These are phyloP conservation scores for Neonectria faginata DNA, from an alignment of 2,329 filamentous ascomycete species.

Conservation along the genomic window DNA sequence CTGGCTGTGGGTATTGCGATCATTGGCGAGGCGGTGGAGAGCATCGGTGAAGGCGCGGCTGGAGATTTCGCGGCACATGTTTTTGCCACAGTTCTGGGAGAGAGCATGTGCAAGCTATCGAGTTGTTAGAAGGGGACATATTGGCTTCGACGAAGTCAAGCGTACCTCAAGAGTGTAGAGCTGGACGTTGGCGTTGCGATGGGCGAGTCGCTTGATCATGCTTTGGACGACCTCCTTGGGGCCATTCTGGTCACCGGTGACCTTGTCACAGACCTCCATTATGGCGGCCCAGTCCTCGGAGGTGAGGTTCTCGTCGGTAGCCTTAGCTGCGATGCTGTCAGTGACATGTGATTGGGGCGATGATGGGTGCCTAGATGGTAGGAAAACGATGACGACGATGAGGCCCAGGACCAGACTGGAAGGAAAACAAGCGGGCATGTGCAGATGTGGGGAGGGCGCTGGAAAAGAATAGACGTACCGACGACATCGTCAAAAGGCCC, in stretches of 20 bases:
- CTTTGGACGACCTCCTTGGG: slow-evolving; percentile 88
- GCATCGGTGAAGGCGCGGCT: slow-evolving; percentile 95
- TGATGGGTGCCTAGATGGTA: not conserved
- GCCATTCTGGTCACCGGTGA: slow-evolving; percentile 64
- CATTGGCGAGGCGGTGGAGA: slow-evolving; percentile 87
- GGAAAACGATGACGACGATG: not conserved
- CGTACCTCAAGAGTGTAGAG: slow-evolving; percentile 90
- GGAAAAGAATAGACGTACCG: slow-evolving; percentile 57
- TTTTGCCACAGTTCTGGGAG: slow-evolving; percentile 89
- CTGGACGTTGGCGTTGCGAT: slow-evolving; percentile 96
- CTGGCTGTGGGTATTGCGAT: slow-evolving; percentile 94
- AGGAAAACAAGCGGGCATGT: not conserved
- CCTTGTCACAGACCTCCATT: slow-evolving; percentile 73
- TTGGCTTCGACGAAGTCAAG: slow-evolving; percentile 33
- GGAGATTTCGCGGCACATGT: slow-evolving; percentile 89
- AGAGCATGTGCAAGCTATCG: slow-evolving; percentile 85
- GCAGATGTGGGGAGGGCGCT: not conserved
- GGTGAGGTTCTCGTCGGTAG: slow-evolving; percentile 97
- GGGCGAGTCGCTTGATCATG: slow-evolving; percentile 90
- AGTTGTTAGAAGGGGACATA: slow-evolving; percentile 18
- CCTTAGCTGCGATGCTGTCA: slow-evolving; percentile 65
- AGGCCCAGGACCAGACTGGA: not conserved
- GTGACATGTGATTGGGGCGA: slow-evolving; percentile 15
- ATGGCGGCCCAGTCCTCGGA: slow-evolving; percentile 78
- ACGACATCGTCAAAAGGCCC: slow-evolving; percentile 70